phyloP scores from a whole-genome alignment of 805 yeast genomes.

The Tetrapisispora arboricola region DNA sequence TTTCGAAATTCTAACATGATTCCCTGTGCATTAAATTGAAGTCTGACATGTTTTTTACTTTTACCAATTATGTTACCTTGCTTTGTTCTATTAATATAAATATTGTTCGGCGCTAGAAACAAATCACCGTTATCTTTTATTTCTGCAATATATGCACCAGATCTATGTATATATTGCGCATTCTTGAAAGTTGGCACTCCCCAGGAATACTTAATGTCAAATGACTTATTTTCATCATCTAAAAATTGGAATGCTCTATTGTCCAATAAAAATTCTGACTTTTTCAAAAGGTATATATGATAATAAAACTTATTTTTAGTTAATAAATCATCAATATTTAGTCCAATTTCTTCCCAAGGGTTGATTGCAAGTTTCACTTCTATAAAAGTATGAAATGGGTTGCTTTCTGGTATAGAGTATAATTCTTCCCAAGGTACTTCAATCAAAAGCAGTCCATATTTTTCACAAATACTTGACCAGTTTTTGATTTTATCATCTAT shows the following conservation, averaged over 20 bases:
- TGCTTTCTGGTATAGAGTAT: constrained; percentile 59
- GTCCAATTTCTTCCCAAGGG: constrained; percentile 61
- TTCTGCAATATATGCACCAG: constrained; percentile 88
- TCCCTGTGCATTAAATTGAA: constrained; percentile 53
- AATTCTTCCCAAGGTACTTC: constrained; percentile 90
- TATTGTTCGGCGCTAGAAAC: constrained; percentile 78
- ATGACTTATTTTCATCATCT: constrained; percentile 35
- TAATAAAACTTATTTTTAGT: constrained; percentile 54
- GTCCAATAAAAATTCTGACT: constrained; percentile 70
- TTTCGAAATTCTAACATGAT: constrained; percentile 61
- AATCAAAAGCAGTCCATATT: constrained; percentile 71
- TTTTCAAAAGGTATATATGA: constrained; percentile 62
- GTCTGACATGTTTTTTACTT: constrained; percentile 26
- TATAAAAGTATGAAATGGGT: constrained; percentile 84
- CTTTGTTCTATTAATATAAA: constrained; percentile 66
- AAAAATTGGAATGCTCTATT: constrained; percentile 63
- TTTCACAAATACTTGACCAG: constrained; percentile 76
- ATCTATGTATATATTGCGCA: constrained; percentile 80
- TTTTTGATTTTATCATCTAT: constrained; percentile 68
- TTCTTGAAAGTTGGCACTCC: constrained; percentile 73
- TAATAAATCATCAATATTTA: constrained; percentile 34
- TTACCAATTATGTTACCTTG: constrained; percentile 31
- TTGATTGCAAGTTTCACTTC: constrained; percentile 54
- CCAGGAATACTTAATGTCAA: constrained; percentile 82
- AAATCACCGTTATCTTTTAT: constrained; percentile 67